Evolutionary conservation across 2,329 filamentous ascomycete genomes (phyloP), one percentile per base, ranked within the genome.

Genomic region (Cladophialophora psammophila): DNA sequence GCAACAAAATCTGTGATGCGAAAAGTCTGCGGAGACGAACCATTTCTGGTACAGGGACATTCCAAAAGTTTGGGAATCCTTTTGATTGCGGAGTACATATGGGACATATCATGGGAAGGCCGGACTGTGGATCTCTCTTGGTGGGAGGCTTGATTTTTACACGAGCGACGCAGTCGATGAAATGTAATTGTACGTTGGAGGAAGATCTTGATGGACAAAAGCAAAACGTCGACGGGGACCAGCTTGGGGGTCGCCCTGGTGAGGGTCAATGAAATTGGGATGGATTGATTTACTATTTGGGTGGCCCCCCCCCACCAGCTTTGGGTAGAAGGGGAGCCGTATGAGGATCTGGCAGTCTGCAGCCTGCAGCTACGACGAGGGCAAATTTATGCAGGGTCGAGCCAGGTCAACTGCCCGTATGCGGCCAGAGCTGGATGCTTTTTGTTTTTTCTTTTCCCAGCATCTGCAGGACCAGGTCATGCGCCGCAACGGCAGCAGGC

Each of bases 11-110:
- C 61, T 64, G 40, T 65, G 35, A 40, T 15, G 55, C 57, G 59
- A 66, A 42, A 63, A 61, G 48, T 31, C n/a, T 54, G 40, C 38
- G 20, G 34, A 36, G 18, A 48, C 36, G 35, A 60, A 10, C 26
- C 50, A 38, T 38, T 42, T 42, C 53, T 20, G 54, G 38, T 10
- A 15, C n/a, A n/a, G 35, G 42, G 18, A 26, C 45, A 48, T 50
- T 60, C 38, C 45, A 70, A 70, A 67, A 65, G 55, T 67, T 48
- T 15, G 54, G 62, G 26, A 64, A 38, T 64, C 53, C 18, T 35
- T 34, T 32, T 32, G 40, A 26, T 26, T 38, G 48, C 12, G 60
- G 60, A 56, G 50, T 63, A 63, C 59, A 61, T 53, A 53, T 32
- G 45, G 59, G 32, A 26, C 20, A 32, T 18, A 32, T n/a, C 20